These are phyloP conservation scores for Hymenoscyphus repandus DNA, from an alignment of 2,329 filamentous ascomycete species.

Conservation along the genomic window DNA sequence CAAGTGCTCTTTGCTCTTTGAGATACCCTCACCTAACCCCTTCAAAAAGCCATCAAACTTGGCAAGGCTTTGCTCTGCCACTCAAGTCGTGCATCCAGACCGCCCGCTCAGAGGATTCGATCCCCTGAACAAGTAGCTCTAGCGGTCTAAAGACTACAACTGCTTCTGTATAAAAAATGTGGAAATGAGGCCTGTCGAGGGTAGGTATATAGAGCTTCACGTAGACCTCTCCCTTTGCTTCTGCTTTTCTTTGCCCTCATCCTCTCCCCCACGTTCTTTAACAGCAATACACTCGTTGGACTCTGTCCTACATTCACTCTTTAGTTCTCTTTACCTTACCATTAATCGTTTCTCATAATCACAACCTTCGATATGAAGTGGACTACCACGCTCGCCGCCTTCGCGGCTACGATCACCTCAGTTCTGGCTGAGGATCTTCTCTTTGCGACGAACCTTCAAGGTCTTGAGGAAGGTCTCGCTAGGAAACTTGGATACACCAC, in stretches of 20 bases:
- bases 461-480: constrained; percentile 26
- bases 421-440: constrained; percentile 30
- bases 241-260: not conserved
- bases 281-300: constrained; percentile 1
- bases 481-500: constrained; percentile 25
- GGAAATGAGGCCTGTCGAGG: constrained; percentile 4
- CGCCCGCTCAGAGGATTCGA: too few species aligned
- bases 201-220: constrained; percentile 9
- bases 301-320: constrained; percentile 7
- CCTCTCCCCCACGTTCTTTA: constrained; percentile 5
- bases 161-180: not conserved
- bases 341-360: not conserved
- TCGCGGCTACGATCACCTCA: constrained; percentile 12
- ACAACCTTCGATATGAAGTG: constrained; percentile 14
- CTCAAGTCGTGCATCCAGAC: too few species aligned
- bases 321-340: constrained; percentile 1
- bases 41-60: too few species aligned
- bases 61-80: too few species aligned
- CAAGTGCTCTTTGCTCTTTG: too few species aligned
- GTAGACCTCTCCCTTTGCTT: not conserved
- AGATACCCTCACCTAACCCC: too few species aligned
- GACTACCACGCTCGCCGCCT: constrained; percentile 12
- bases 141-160: not conserved
- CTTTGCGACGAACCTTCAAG: constrained; percentile 25
- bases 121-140: too few species aligned